phyloP scores from a whole-genome alignment of 139 green algal species.

The Pleodorina starrii region DNA sequence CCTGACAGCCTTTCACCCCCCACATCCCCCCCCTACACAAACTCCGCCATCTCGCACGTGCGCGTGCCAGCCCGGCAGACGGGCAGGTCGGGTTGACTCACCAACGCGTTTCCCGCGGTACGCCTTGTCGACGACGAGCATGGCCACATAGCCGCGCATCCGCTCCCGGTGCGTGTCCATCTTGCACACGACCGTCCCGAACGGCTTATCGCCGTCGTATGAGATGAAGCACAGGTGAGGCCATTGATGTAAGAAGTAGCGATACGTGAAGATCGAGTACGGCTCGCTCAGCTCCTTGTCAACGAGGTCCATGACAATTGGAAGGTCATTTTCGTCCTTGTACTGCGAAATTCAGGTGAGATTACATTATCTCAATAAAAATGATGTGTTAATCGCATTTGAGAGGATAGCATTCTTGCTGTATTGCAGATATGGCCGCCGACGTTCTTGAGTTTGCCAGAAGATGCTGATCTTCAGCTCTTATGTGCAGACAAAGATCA shows the following conservation, averaged over 20 bases:
- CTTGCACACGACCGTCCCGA: slow-evolving; percentile 95
- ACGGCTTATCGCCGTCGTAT: slow-evolving; percentile 70
- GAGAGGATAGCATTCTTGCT: background rate
- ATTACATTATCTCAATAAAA: too few species aligned
- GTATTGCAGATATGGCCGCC: too few species aligned
- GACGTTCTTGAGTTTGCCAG: too few species aligned
- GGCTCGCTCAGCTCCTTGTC: slow-evolving; percentile 97
- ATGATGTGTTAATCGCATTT: background rate
- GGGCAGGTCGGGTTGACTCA: slow-evolving; percentile 46
- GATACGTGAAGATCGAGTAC: slow-evolving; percentile 99
- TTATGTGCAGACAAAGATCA: too few species aligned
- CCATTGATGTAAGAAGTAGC: slow-evolving; percentile 95
- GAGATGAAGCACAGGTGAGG: slow-evolving; percentile 93
- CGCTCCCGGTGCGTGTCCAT: slow-evolving; percentile 84
- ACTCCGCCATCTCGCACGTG: too few species aligned
- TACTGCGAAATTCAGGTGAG: slow-evolving; percentile 76
- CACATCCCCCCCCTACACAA: too few species aligned
- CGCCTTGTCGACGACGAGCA: slow-evolving; percentile 95
- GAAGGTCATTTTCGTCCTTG: slow-evolving; percentile 88
- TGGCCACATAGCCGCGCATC: slow-evolving; percentile 96
- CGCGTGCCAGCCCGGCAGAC: too few species aligned
- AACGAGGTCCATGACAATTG: slow-evolving; percentile 92
- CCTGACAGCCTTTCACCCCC: too few species aligned
- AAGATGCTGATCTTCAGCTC: too few species aligned
- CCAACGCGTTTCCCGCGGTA: slow-evolving; percentile 89